Conservation (phyloP, 495 filamentous ascomycete genomes). For the Corynascus novoguineensis region DNA sequence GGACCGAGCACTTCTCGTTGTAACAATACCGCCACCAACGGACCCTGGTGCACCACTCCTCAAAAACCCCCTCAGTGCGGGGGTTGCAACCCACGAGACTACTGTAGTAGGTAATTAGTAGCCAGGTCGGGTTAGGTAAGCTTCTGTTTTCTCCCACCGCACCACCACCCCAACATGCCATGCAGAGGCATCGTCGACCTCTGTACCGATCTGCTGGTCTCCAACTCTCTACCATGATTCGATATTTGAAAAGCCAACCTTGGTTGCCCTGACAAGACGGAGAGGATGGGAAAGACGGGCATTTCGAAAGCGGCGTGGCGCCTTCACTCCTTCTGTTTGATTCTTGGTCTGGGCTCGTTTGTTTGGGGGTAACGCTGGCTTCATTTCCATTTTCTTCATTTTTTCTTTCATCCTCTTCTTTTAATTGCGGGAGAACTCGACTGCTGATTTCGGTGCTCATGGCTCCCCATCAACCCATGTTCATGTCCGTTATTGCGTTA, state of each 20-base stretch:
- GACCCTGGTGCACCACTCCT: neutral
- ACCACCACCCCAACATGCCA: no score
- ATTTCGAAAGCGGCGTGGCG: conserved; percentile 38
- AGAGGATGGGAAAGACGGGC: conserved; percentile 11
- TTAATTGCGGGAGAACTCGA: neutral
- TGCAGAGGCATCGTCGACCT: no score
- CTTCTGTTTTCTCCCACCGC: no score
- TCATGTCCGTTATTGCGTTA: neutral
- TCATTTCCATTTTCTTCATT: neutral
- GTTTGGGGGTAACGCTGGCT: conserved; percentile 47
- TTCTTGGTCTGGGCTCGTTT: conserved; percentile 53
- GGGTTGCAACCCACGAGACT: neutral
- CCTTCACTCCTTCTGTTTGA: conserved; percentile 44
- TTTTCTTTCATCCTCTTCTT: no score
- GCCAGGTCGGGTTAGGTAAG: no score
- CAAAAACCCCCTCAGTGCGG: neutral
- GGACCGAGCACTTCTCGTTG: neutral
- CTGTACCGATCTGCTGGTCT: no score
- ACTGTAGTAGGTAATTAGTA: no score
- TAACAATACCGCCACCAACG: neutral
- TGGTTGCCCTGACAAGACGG: no score
- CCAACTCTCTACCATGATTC: no score
- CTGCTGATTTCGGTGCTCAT: neutral
- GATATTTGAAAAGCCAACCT: no score
- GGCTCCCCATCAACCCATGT: neutral